Evolutionary conservation across 495 filamentous ascomycete genomes (phyloP).

Genomic region (Sordaria brevicollis): DNA sequence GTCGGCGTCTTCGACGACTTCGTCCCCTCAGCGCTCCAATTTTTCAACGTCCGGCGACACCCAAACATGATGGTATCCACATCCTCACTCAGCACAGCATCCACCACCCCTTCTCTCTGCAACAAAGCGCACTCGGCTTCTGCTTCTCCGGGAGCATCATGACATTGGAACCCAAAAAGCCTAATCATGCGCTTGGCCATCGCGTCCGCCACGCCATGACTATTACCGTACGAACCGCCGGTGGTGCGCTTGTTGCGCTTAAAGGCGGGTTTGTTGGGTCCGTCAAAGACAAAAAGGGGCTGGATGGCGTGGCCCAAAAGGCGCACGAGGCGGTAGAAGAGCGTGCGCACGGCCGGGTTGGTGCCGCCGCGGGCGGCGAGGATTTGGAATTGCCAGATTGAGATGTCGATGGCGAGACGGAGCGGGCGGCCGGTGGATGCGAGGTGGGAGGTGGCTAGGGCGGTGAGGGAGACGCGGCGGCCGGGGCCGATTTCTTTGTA

Average conservation of each 20-base stretch:
- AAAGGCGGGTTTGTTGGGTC: conserved; percentile 77
- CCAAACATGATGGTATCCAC: conserved; percentile 99
- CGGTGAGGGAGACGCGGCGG: conserved; percentile 70
- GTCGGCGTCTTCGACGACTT: conserved; percentile 60
- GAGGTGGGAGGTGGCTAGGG: conserved; percentile 66
- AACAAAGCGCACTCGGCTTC: conserved; percentile 92
- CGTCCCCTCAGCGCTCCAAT: conserved; percentile 67
- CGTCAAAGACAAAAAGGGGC: conserved; percentile 94
- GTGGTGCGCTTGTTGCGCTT: conserved; percentile 65
- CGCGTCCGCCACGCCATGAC: conserved; percentile 35
- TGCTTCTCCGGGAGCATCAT: conserved; percentile 89
- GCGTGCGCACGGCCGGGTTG: conserved; percentile 83
- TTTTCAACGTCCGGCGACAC: conserved; percentile 62
- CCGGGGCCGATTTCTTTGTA: conserved; percentile 81
- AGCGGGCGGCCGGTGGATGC: conserved; percentile 61
- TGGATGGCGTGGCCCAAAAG: conserved; percentile 71
- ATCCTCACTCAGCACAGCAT: conserved; percentile 94
- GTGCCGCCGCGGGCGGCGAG: conserved; percentile 75
- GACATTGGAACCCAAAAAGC: conserved; percentile 73
- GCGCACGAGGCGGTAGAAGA: conserved; percentile 85
- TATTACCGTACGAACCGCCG: conserved; percentile 32
- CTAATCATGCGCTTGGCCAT: conserved; percentile 72
- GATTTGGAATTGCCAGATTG: conserved; percentile 95
- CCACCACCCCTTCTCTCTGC: conserved; percentile 75
- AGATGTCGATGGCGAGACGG: conserved; percentile 85